Base-by-base conservation (phyloP, 768 basidiomycete species). In the Postia placenta region DNA sequence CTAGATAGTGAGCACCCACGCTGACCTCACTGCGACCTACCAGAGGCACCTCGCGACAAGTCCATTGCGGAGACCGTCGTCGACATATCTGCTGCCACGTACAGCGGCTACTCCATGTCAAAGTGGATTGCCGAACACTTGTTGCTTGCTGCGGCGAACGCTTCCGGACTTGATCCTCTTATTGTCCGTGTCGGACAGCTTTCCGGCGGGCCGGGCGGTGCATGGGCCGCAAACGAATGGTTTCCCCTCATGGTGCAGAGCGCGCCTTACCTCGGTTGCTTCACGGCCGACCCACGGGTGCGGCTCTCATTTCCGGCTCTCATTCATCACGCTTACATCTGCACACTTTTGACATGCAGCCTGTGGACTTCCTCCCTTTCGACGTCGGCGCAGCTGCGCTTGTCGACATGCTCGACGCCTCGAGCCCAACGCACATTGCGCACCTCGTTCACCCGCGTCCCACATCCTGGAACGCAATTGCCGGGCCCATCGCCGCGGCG, bases 131-230 rank as follows among this genome's bases (percentile, higher is more conserved):
- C 69, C 0, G 74, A 77, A 58, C 56, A 72, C 64, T 58, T 77
- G 4, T 65, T 79, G 23, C 59, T 60, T 3, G 47, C 30, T 9
- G 64, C 63, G 2, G 54, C 49, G 14, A 35, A 57, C 37, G 63
- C 63, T 42, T 72, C 71, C 6, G 65, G 68, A 2, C 49, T 76
- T 3, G 62, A 64, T 11, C 61, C 61, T 0, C 62, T 66, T 0
- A 67, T 68, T 1, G 59, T 78, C 25, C 64, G 78, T 4, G 68
- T 76, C 11, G 78, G 75, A 0, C 77, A 79, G 49, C 60, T 76
- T 5, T 63, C 61, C 20, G 75, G 75, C 14, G 72, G 72, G 23
- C 50, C 48, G 0, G 58, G 58, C 1, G 75, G 75, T n/a, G 67
- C 68, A 0, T 77, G 76, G 75, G 64, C 64, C 3, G 62, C 65